phyloP scores from a whole-genome alignment of 768 basidiomycete species.

The Russula sp. region DNA sequence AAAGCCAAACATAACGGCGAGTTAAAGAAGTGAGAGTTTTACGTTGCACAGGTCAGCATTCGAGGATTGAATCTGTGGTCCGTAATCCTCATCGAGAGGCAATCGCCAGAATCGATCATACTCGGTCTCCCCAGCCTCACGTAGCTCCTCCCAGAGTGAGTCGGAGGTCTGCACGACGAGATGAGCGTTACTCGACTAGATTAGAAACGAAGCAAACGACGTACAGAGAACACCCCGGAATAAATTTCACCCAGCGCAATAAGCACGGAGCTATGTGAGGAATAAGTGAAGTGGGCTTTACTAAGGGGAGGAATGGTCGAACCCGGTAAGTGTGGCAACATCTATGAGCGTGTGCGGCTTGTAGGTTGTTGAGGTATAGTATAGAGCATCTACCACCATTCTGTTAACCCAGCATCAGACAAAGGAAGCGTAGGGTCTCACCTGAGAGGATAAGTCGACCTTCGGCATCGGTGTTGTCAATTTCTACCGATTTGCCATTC shows the following conservation, averaged over 20 bases:
- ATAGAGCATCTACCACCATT: conserved; percentile 59
- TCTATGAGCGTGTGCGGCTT: conserved; percentile 80
- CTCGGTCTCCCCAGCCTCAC: conserved; percentile 62
- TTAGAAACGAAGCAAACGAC: conserved; percentile 20
- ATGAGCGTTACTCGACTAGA: not conserved
- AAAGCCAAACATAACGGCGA: conserved; percentile 6
- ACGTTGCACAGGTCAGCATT: conserved; percentile 83
- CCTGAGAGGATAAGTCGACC: conserved; percentile 71
- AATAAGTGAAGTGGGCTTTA: not conserved
- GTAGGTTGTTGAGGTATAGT: conserved; percentile 70
- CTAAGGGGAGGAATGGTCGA: conserved; percentile 17
- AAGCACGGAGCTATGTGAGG: conserved; percentile 50
- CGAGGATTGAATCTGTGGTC: conserved; percentile 64
- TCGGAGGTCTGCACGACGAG: conserved; percentile 50
- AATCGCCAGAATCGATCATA: conserved; percentile 87
- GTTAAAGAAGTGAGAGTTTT: conserved; percentile 11
- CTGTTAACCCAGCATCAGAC: not conserved
- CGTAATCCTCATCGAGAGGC: conserved; percentile 79
- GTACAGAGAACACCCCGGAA: conserved; percentile 72
- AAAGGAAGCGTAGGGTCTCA: conserved; percentile 25
- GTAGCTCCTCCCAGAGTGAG: conserved; percentile 62
- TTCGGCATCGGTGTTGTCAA: conserved; percentile 85
- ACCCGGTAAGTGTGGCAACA: conserved; percentile 84
- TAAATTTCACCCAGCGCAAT: conserved; percentile 70
- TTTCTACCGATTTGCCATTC: conserved; percentile 82